Conservation (phyloP, 2,329 filamentous ascomycete species). For the Eurotiales sp. region DNA sequence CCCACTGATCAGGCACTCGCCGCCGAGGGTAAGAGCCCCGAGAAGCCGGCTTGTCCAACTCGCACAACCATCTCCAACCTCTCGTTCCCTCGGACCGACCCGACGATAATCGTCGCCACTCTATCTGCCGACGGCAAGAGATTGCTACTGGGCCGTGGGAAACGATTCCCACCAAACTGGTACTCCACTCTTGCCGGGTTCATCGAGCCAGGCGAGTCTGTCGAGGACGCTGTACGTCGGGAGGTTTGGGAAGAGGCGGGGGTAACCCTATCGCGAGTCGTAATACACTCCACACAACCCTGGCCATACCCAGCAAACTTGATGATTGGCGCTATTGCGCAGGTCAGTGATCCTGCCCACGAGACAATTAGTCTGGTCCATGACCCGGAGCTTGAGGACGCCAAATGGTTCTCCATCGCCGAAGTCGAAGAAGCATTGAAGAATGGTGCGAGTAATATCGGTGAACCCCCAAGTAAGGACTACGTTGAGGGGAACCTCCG, state of each 20-base stretch:
- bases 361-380: constrained; percentile 80
- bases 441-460: constrained; percentile 64
- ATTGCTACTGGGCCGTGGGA: constrained; percentile 78
- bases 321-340: constrained; percentile 85
- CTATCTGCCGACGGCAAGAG: constrained; percentile 74
- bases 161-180: constrained; percentile 78
- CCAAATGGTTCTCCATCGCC: constrained; percentile 80
- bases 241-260: constrained; percentile 87
- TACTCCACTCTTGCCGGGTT: constrained; percentile 88
- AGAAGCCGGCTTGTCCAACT: constrained; percentile 70
- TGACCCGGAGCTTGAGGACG: constrained; percentile 86
- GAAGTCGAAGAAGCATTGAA: constrained; percentile 73
- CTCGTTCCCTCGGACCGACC: constrained; percentile 86
- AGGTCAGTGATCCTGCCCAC: constrained; percentile 69
- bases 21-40: constrained; percentile 26
- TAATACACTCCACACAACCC: constrained; percentile 79
- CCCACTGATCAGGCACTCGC: constrained; percentile 38
- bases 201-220: constrained; percentile 77
- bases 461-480: constrained; percentile 58
- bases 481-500: constrained; percentile 75
- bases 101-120: constrained; percentile 92
- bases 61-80: constrained; percentile 85
- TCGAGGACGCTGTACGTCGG: constrained; percentile 77
- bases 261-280: constrained; percentile 69
- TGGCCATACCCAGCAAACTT: constrained; percentile 83